Base-by-base conservation (phyloP, 2,329 filamentous ascomycete genomes). In the Scolecobasidium constrictum region DNA sequence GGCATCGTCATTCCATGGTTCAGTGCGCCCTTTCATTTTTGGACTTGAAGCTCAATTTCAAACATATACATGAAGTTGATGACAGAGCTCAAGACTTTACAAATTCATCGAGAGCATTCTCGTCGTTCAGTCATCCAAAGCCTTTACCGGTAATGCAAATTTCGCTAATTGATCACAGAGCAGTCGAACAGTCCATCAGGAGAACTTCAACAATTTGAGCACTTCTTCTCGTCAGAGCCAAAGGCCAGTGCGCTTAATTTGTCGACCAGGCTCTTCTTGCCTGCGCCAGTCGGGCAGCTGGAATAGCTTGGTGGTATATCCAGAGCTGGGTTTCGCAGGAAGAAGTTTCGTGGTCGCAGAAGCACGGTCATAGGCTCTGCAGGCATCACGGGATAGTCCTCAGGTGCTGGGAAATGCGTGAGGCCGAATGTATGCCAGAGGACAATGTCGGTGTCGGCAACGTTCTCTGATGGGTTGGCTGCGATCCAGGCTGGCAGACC, bases 401-500 rank as follows among this genome's bases (percentile, higher is more conserved):
- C 88, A 0, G 87, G 86, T 0, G 83, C 69, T 0, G 88, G 87
- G 68, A 94, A 90, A 59, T 94, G 88, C 1, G 83, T 90, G 26
- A 94, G 71, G 26, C 88, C 88, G 55, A 94, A 95, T 0, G 86
- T 94, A 64, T 94, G 87, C 87, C 87, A 95, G 13, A 94, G 73
- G 1, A 95, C 87, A 21, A 94, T 66, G 57, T 95, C 85, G 1
- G 79, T 84, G 67, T 94, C 83, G 43, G 83, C 83, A 50, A 94
- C 78, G 19, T 68, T 73, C 45, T 74, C 77, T 36, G 65, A 66
- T 11, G 83, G 78, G 47, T 86, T 76, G 18, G 77, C 77, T 15
- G 68, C 65, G 51, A 92, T 81, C 86, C 85, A 90, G 50, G 78
- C 71, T 0, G 83, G 81, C 2, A 93, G 66, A 22, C 86, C 86